Evolutionary conservation across 495 filamentous ascomycete genomes (phyloP), one percentile per base, ranked within the genome.

Genomic region (Tuber calosporum): DNA sequence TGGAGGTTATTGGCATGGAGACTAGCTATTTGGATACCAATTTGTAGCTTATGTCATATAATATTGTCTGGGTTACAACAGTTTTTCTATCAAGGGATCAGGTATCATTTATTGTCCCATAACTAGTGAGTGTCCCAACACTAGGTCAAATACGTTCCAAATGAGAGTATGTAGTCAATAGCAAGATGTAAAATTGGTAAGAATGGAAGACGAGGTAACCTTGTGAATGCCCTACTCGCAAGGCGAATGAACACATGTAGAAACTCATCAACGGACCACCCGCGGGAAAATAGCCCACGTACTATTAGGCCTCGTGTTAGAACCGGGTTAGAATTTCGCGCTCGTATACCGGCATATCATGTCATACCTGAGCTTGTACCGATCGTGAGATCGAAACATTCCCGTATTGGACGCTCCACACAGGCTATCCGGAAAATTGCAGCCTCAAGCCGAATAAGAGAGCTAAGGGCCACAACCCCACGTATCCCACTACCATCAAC

Each of bases 401-500:
- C 70, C 68, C 76, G 72, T 42, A 82, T 43, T 36, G 73, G 77
- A 36, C 74, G 72, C 43, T 30, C 45, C 43, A 80, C 37, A 19
- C 75, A 58, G 26, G 78, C 58, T 1, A 67, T 22, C 34, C 8
- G 22, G 42, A 5, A 34, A 15, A 72, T 37, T 34, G 58, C 39
- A 45, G 78, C 70, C 68, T 79, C 41, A 58, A 81, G 69, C 73
- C 42, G 30, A 48, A 73, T 42, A 53, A 82, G 69, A 41, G 67
- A 72, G 37, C 40, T 69, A 68, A 82, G 66, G 20, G 77, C 68
- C 41, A 79, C 36, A 22, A 82, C 67, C 43, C 85, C 86, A 0
- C 86, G 82, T 7, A 87, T 77, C 1, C 87, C 86, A 15, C 87
- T 86, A 0, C 88, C 87, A 76, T 90, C 88, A 15, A 91, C 81